Evolutionary conservation across 2,329 filamentous ascomycete species (phyloP), one percentile per base, ranked within the genome.

Genomic region (Bipolaris oryzae): DNA sequence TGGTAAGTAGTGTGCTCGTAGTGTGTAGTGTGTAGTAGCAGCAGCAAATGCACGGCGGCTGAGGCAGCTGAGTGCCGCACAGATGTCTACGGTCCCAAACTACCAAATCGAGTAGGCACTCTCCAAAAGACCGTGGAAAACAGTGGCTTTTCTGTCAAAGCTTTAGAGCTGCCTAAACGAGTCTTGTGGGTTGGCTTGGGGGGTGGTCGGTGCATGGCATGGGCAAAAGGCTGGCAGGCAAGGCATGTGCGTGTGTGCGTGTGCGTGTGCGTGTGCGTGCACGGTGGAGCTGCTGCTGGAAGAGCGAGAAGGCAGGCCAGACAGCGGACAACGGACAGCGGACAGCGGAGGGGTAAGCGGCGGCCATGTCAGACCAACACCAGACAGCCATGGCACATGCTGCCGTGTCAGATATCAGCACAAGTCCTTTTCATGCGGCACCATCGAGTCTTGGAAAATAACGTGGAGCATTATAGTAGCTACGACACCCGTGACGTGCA

Each of bases 111-210:
- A 67, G 70, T 59, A 73, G 56, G 63, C 60, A 58, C 39, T 25
- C 49, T 42, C 21, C 47, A 15, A 50, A 47, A 31, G 46, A 42
- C 53, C 52, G 66, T 74, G 37, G 70, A 72, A 66, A 37, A 55
- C 70, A 52, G 71, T 58, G 50, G 57, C 47, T 63, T 64, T 60
- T 52, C 53, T 48, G 72, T 74, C 70, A 65, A 67, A 74, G 72
- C 69, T 70, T 74, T 53, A 58, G 61, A 73, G 69, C 71, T 74
- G 53, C 72, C 72, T 71, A 71, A 68, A 70, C 60, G 61, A 69
- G 64, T 31, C 50, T 38, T 53, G 54, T 57, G 43, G 50, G 39
- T 42, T 53, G 44, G 37, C 28, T 35, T 51, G 49, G 42, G 57
- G 44, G 53, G 62, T 67, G 62, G 65, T 63, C 63, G 64, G 61